Evolutionary conservation across 345 rosid genomes (phyloP), one percentile per base, ranked within the genome.

Genomic region (Brassica incana): DNA sequence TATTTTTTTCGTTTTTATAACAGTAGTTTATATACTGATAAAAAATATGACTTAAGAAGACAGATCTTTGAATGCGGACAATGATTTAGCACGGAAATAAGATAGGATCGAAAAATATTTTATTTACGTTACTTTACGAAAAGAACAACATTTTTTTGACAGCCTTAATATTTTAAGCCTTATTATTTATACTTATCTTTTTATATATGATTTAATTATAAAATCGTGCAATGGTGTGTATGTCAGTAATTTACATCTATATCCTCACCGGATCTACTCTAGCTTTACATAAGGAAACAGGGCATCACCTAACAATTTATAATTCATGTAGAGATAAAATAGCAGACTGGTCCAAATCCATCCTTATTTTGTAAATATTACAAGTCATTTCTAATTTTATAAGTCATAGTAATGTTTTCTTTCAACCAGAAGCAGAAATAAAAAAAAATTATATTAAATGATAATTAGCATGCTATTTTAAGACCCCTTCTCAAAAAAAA

Each of bases 221-320:
- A 38, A 59, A 72, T 71, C 75, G 56, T 35, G 75, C 75, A 36
- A 25, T 72, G 40, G 9, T 36, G 38, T 72, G 75, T 48, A 38
- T 23, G 14, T 72, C 32, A 61, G 59, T n/a, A 60, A 48, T 60
- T 72, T 61, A 72, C 68, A 61, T 72, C 36, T 38, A 61, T 40
- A 72, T 23, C 76, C 76, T 38, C 58, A 61, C 27, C 2, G 45
- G 20, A 63, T 61, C 6, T 35, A 69, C 60, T 18, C 15, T 60
- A 60, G 30, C 65, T 59, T 59, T 27, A 29, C 16, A 54, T 15
- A 18, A 50, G 14, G 52, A 48, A 12, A 48, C 56, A 48, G 14
- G 30, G 63, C 43, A 54, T 52, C 62, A 69, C 32, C 62, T 29
- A 69, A 69, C 7, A 48, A 68, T 43, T 43, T 14, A 70, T 1